Evolutionary conservation across 2,329 filamentous ascomycete species (phyloP), one percentile per base, ranked within the genome.

Genomic region (Diaporthe citrichinensis): DNA sequence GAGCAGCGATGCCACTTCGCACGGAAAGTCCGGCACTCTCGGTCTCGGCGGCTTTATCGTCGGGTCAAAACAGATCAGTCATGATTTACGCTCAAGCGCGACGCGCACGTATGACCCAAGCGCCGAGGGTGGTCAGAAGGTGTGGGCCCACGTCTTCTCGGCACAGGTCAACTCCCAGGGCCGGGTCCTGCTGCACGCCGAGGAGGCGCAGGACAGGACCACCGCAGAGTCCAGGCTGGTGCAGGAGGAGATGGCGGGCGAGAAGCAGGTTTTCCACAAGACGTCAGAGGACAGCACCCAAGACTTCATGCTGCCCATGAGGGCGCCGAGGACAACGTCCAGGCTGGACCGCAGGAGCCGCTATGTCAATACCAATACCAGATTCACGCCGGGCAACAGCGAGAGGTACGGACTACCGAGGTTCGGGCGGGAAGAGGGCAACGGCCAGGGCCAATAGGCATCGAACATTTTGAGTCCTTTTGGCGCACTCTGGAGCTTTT

Each of bases 31-130:
- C 9, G 85, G 88, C 28, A 87, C 85, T 79, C 82, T 92, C 53
- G 90, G 90, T 80, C 82, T 92, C 49, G 90, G 87, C 74, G 90
- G 90, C 74, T 89, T 92, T 78, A 82, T 92, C 41, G 84, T 84
- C 39, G 73, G 81, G 23, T 84, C 84, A 57, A 82, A 89, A 51
- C 4, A 36, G 23, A n/a, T 17, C 46, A 58, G 5, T 5, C 9
- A 17, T 17, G 51, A 51, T 7, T 41, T 17, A 23, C 49, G 46
- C 44, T 36, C 46, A 2, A 44, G 23, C 2, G 9, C 51, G 67
- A 20, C 31, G n/a, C 79, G 80, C 58, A 80, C 83, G 41, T 83
- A 90, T 53, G 88, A 91, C 76, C 86, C 87, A 5, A 82, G 82
- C 12, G 84, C 86, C 3, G 79, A 78, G 41, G 91, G 91, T 74